These are phyloP conservation scores for Fusarium humuli DNA, from an alignment of 2,329 filamentous ascomycete genomes.

Conservation along the genomic window DNA sequence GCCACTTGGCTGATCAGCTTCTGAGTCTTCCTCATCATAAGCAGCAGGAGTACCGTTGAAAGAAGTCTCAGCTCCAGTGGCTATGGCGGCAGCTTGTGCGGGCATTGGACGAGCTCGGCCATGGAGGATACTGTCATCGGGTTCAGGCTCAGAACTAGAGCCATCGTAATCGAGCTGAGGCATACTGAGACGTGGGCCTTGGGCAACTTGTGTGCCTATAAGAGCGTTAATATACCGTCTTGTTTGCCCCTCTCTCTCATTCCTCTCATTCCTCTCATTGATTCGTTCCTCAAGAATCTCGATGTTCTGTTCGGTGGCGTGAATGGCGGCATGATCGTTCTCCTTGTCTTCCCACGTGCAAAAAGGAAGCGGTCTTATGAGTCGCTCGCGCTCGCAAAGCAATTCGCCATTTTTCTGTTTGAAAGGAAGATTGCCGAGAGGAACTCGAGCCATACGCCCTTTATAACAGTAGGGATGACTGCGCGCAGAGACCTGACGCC, in stretches of 20 bases:
- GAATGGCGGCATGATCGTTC: conserved; percentile 39
- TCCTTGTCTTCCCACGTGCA: conserved; percentile 46
- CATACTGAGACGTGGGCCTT: conserved; percentile 53
- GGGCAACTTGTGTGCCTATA: conserved; percentile 45
- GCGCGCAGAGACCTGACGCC: not conserved
- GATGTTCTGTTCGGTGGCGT: conserved; percentile 29
- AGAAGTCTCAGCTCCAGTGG: conserved; percentile 48
- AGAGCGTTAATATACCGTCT: conserved; percentile 19
- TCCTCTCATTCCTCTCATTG: not conserved
- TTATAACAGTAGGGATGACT: conserved; percentile 1
- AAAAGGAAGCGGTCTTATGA: conserved; percentile 42
- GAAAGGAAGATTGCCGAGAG: conserved; percentile 46
- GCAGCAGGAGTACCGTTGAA: conserved; percentile 44
- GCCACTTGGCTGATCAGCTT: conserved; percentile 34
- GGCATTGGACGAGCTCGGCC: conserved; percentile 43
- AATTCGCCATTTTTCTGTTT: conserved; percentile 39
- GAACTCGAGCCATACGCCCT: conserved; percentile 39
- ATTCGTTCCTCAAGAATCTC: conserved; percentile 16
- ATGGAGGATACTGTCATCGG: conserved; percentile 53
- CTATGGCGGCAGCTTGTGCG: conserved; percentile 16
- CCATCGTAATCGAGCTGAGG: conserved; percentile 52
- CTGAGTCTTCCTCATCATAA: conserved; percentile 26
- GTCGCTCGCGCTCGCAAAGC: conserved; percentile 34
- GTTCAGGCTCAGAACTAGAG: conserved; percentile 50
- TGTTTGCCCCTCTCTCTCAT: not conserved